Percentiles rank a stretch among this genome's conserved stretches.
Conservation (phyloP, 805 yeast genomes). For the Sungouiozyma intestinalis region DNA sequence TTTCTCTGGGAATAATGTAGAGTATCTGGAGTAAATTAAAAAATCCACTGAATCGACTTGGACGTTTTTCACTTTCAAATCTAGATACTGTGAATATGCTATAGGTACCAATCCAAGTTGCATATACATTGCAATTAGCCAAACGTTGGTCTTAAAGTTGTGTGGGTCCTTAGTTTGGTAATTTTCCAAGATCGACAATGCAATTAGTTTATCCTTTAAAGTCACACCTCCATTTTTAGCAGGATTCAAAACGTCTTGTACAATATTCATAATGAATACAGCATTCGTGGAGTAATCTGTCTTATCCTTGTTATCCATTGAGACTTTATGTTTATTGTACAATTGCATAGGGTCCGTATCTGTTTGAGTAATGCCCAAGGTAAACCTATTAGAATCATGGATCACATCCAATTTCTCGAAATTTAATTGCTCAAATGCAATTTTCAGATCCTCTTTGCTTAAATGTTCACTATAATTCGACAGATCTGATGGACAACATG, state of each 20-base stretch:
- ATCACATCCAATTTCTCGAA: slow-evolving; percentile 33
- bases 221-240: slow-evolving; percentile 9
- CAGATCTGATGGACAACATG: slow-evolving; percentile 58
- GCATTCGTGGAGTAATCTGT: slow-evolving; percentile 68
- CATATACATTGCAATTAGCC: slow-evolving; percentile 59
- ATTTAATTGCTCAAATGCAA: slow-evolving; percentile 11
- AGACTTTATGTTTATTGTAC: slow-evolving; percentile 32
- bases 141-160: slow-evolving; percentile 60
- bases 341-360: slow-evolving; percentile 18
- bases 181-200: slow-evolving; percentile 48
- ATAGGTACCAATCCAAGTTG: slow-evolving; percentile 43
- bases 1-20: slow-evolving; percentile 37
- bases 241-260: slow-evolving; percentile 28
- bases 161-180: slow-evolving; percentile 48
- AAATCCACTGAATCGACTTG: slow-evolving; percentile 66
- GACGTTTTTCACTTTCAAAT: slow-evolving; percentile 56
- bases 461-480: slow-evolving; percentile 27
- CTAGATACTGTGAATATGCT: slow-evolving; percentile 41
- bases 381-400: slow-evolving; percentile 39
- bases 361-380: slow-evolving; percentile 14
- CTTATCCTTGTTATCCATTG: slow-evolving; percentile 33
- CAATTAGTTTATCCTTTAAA: slow-evolving; percentile 26
- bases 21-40: slow-evolving; percentile 38
- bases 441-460: slow-evolving; percentile 11
- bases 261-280: slow-evolving; percentile 50